Conservation (phyloP, 495 filamentous ascomycete genomes). For the Penicillium atrosanguineum region DNA sequence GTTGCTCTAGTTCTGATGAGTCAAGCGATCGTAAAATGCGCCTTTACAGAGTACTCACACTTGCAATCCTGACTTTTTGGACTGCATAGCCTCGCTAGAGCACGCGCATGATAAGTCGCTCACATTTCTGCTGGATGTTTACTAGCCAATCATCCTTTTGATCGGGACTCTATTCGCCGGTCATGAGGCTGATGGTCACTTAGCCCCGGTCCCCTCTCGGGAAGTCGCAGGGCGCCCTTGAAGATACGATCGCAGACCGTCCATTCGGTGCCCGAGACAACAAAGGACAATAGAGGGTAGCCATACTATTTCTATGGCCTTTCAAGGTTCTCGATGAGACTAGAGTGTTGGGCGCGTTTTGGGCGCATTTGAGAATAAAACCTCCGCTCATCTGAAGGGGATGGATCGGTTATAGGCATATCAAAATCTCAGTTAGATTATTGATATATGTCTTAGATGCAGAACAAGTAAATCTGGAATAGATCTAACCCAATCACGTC, state of each 20-base stretch:
- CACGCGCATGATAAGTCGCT: neutral
- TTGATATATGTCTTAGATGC: neutral
- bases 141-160: neutral
- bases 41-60: too few species aligned
- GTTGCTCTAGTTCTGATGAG: neutral
- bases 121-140: neutral
- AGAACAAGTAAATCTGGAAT: neutral
- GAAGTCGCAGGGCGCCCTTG: too few species aligned
- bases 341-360: neutral
- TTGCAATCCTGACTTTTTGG: neutral
- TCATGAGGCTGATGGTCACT: too few species aligned
- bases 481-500: neutral
- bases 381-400: too few species aligned
- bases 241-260: too few species aligned
- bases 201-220: too few species aligned
- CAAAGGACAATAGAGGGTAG: too few species aligned
- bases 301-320: neutral
- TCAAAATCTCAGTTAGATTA: too few species aligned
- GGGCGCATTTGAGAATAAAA: too few species aligned
- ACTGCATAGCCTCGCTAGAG: neutral
- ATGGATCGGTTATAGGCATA: too few species aligned
- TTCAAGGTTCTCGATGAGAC: neutral
- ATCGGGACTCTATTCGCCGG: neutral
- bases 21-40: neutral
- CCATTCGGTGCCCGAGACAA: too few species aligned